Evolutionary conservation across 441 rosid species (phyloP), one percentile per base, ranked within the genome.

Genomic region (Viola pubescens): DNA sequence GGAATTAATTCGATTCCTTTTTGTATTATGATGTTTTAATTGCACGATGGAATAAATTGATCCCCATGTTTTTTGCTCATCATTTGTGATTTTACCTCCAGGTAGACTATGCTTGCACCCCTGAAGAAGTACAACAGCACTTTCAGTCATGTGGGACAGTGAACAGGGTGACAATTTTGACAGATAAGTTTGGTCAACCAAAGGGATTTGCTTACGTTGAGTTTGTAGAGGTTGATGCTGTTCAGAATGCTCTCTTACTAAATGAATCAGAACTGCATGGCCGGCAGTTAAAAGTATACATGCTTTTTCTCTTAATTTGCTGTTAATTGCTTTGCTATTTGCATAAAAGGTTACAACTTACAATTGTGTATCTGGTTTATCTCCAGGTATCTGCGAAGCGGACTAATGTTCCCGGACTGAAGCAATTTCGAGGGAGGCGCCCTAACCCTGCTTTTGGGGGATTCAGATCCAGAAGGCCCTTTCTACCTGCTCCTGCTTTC

Each of bases 131-230:
- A 68, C 96, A 88, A 75, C 96, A 84, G 69, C 96, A 91, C 82
- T 91, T 91, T 61, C 95, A 91, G 69, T 78, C 98, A 37, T 91
- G 98, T 58, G 98, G 98, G 62, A 91, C 96, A 34, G 98, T 91
- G 40, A 89, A 91, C 66, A 74, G 98, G 45, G 98, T 91, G 58
- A 88, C 98, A 9, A 91, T 91, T 77, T 82, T 88, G 66, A 88
- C 98, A 2, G 96, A 91, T 82, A 86, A 91, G 70, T 88, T 64
- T 45, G 97, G 97, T 52, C 96, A 91, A 58, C 97, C 97, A 67
- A 91, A 88, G 71, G 98, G 98, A 58, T 91, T 86, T 76, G 98
- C 96, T 14, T 91, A 91, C 61, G 98, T 91, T n/a, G 98, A 91
- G 67, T 91, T 91, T 68, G 80, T 91, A 39, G 98, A 91, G 68